Percentiles rank a stretch among this genome's conserved stretches.
Evolutionary conservation across 257 asterid species (phyloP).

Genomic region (Lavandula angustifolia): DNA sequence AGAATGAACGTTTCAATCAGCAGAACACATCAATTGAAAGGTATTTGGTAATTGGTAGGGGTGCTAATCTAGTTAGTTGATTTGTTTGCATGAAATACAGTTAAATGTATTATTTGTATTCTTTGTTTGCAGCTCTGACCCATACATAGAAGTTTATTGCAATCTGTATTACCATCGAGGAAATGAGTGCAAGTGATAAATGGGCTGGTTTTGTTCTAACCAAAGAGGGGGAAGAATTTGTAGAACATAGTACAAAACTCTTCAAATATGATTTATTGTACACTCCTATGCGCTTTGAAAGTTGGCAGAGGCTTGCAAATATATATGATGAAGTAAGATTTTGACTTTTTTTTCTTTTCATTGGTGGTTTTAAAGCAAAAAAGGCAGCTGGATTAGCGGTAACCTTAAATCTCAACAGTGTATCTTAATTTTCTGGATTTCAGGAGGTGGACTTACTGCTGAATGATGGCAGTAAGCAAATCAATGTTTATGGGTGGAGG

Average conservation of each 20-base stretch:
- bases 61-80: conserved; percentile 32
- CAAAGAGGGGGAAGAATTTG: conserved; percentile 93
- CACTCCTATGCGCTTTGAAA: conserved; percentile 86
- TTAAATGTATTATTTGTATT: conserved; percentile 21
- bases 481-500: conserved; percentile 89
- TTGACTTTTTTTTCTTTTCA: conserved; percentile 33
- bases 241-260: conserved; percentile 78
- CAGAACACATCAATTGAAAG: conserved; percentile 54
- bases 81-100: conserved; percentile 26
- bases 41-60: conserved; percentile 54
- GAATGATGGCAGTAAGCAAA: conserved; percentile 98
- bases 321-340: conserved; percentile 85
- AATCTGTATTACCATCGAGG: conserved; percentile 91
- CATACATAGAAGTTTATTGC: conserved; percentile 80
- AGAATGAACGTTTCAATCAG: conserved; percentile 52
- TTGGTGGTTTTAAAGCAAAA: conserved; percentile 20
- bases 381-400: conserved; percentile 3
- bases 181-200: conserved; percentile 90
- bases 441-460: conserved; percentile 99
- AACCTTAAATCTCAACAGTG: conserved; percentile 19
- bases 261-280: conserved; percentile 91
- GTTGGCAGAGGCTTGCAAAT: conserved; percentile 98
- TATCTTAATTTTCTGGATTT: conserved; percentile 32
- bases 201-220: conserved; percentile 99
- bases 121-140: conserved; percentile 74